Base-by-base conservation (phyloP, 352 stramenopile species). In the Aphanomyces euteiches region DNA sequence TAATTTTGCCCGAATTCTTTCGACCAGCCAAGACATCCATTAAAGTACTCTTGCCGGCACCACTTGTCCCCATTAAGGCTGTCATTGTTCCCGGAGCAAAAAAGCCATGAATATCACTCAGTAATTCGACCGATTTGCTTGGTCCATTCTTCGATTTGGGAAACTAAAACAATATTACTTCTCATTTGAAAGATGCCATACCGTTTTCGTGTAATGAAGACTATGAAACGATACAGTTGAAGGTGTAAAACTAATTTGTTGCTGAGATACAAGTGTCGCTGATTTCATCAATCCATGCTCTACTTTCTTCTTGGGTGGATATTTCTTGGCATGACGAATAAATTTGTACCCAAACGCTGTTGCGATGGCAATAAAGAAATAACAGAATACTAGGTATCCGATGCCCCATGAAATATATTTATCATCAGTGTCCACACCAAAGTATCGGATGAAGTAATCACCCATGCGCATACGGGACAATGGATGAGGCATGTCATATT, bases 11-110 rank as follows among this genome's bases (percentile, higher is more conserved):
- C 34, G 80, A 83, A 2, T 81, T 95, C 78, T 98, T 98, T 47
- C 95, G 81, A 12, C 96, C 80, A 8, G 95, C 91, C 61, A 99
- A 92, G 5, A 98, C 93, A 75, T 98, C 93, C 75, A 98, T 90
- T 7, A 98, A 80, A 4, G 96, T 98, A 15, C 93, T 98, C 77
- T 98, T 98, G 1, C 93, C 92, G 38, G 90, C 86, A 47, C 89
- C 88, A 3, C 78, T 87, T 3, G 76, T 79, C 0, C 87, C 87
- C 81, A 92, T 91, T n/a, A 95, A 70, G 0, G 85, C 85, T 1
- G 82, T 89, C 34, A 92, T 81, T 2, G 75, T 77, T 0, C 82
- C 80, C 1, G 86, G 86, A 1, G 67, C 34, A 8, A 83, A 79
- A 21, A 74, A 82, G 0, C 84, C 86, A 8, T 53, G 78, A 66